Percentiles rank a stretch among this genome's conserved stretches.
These are phyloP conservation scores for Candida nonsorbophila DNA, from an alignment of 805 yeast species.

Conservation along the genomic window DNA sequence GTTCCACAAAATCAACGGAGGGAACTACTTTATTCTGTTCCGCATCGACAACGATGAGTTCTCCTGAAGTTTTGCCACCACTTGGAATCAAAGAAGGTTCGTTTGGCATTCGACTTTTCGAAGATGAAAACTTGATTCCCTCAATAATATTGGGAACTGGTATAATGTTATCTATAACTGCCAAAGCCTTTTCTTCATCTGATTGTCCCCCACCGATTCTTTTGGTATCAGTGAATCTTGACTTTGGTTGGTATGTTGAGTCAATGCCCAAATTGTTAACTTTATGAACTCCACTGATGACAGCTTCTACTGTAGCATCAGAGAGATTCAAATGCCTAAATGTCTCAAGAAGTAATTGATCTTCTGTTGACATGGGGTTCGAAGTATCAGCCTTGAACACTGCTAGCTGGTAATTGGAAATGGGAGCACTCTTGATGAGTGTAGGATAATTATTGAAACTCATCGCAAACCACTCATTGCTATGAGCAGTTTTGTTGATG, in stretches of 20 bases:
- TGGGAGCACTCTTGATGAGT: conserved; percentile 72
- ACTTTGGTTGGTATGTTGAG: conserved; percentile 30
- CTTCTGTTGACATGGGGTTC: background rate
- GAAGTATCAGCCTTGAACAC: conserved; percentile 21
- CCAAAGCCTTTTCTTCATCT: background rate
- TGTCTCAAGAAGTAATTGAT: conserved; percentile 1
- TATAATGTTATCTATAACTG: background rate
- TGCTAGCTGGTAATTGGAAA: conserved; percentile 53
- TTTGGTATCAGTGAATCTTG: conserved; percentile 16
- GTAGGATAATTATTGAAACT: conserved; percentile 76
- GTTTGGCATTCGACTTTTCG: no score
- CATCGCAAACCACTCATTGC: conserved; percentile 80
- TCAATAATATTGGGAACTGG: conserved; percentile 26
- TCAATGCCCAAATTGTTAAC: conserved; percentile 21
- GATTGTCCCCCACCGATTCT: conserved; percentile 21
- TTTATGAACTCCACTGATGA: conserved; percentile 33
- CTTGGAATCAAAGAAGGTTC: conserved; percentile 2
- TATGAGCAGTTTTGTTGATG: conserved; percentile 59
- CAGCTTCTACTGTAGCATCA: conserved; percentile 13
- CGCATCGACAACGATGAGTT: no score
- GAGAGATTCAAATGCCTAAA: conserved; percentile 4
- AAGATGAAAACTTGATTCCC: conserved; percentile 28
- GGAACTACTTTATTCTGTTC: no score
- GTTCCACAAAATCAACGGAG: no score
- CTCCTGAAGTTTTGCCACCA: no score